Evolutionary conservation across 768 basidiomycete genomes (phyloP).

Genomic region (Boletus pseudopeckii): DNA sequence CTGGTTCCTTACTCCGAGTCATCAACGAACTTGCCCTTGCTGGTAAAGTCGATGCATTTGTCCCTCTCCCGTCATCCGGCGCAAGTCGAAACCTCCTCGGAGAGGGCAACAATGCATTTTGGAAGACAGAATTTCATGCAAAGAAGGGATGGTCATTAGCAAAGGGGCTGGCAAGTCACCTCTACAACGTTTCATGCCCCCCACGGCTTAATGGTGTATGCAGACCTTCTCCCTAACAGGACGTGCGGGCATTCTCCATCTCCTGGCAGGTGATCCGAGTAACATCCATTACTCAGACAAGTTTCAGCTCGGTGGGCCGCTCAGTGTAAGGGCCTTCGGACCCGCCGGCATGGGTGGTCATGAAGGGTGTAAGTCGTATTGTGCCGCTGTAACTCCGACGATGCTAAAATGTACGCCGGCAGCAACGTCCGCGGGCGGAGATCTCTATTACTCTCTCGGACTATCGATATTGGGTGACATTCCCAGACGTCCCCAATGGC

Average conservation of each 20-base stretch:
- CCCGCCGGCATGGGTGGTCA: slow-evolving; percentile 74
- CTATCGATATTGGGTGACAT: slow-evolving; percentile 72
- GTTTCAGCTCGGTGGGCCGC: slow-evolving; percentile 91
- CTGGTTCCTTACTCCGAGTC: slow-evolving; percentile 21
- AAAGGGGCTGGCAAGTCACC: slow-evolving; percentile 21
- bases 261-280: slow-evolving; percentile 46
- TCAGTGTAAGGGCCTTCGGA: slow-evolving; percentile 75
- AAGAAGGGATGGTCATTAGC: slow-evolving; percentile 25
- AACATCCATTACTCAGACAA: slow-evolving; percentile 67
- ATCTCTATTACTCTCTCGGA: slow-evolving; percentile 76
- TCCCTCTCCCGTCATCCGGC: background rate
- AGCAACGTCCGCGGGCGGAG: slow-evolving; percentile 88
- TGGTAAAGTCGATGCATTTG: slow-evolving; percentile 20
- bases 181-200: background rate
- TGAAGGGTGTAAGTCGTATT: slow-evolving; percentile 55
- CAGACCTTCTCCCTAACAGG: slow-evolving; percentile 76
- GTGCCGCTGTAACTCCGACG: background rate
- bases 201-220: background rate
- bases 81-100: slow-evolving; percentile 12
- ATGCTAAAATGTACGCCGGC: background rate
- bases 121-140: slow-evolving; percentile 22
- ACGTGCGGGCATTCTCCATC: slow-evolving; percentile 67
- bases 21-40: slow-evolving; percentile 21
- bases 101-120: slow-evolving; percentile 25
- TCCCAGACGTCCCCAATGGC: slow-evolving; percentile 76